phyloP scores from a whole-genome alignment of 345 rosid genomes.

The Boechera stricta region DNA sequence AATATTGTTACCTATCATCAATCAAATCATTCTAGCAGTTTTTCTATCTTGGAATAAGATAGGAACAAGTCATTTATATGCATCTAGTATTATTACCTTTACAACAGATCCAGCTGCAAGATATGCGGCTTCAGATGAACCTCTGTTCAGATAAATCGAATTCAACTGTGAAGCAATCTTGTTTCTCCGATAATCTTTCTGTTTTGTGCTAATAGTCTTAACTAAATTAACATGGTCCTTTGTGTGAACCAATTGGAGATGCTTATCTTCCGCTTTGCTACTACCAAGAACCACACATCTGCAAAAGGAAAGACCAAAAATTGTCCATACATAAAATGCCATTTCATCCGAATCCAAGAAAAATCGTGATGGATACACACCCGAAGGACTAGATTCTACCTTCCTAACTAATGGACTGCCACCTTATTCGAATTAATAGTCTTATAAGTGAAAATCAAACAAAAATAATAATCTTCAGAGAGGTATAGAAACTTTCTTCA shows the following conservation, averaged over 20 bases:
- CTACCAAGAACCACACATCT: conserved; percentile 80
- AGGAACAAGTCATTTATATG: conserved; percentile 4
- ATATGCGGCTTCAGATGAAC: conserved; percentile 86
- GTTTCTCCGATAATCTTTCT: conserved; percentile 57
- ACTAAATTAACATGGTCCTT: conserved; percentile 67
- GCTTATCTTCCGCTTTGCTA: conserved; percentile 69
- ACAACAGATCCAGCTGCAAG: conserved; percentile 90
- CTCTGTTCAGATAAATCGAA: conserved; percentile 83
- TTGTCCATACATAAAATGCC: background rate
- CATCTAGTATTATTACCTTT: conserved; percentile 55
- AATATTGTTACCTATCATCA: background rate
- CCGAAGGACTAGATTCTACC: background rate
- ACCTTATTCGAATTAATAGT: conserved; percentile 1
- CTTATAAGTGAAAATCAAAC: conserved; percentile 2
- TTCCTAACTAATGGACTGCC: conserved; percentile 7
- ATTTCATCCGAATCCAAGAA: conserved; percentile 1
- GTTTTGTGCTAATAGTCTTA: conserved; percentile 65
- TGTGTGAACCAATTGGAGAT: conserved; percentile 66
- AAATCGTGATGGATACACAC: background rate
- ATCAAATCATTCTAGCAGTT: conserved; percentile 6
- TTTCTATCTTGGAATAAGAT: background rate
- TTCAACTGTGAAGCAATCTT: conserved; percentile 63
- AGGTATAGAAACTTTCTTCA: conserved; percentile 37
- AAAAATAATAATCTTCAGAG: conserved; percentile 16
- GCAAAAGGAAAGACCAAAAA: conserved; percentile 33